Evolutionary conservation across 768 basidiomycete species (phyloP), one percentile per base, ranked within the genome.

Genomic region (Pleurotus cornucopiae): DNA sequence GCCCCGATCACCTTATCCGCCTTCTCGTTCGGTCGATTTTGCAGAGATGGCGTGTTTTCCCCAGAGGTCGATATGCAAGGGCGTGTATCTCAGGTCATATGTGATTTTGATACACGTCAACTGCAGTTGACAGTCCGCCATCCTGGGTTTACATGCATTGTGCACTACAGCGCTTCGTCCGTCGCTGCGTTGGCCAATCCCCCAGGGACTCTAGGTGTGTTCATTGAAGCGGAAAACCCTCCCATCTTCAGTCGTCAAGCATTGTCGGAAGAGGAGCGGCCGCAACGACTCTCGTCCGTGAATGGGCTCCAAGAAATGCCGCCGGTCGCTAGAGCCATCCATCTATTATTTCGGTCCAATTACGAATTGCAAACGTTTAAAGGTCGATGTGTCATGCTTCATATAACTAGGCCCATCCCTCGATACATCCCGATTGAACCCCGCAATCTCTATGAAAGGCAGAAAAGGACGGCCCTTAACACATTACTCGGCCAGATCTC

Each of bases 21-120:
- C 18, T 37, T 38, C 13, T 53, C 57, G 16, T 58, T 60, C 25
- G 73, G 73, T 1, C 74, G 66, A 11, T 71, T 75, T 49, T 68
- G 67, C 38, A 4, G 46, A 6, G 71, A 76, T 30, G 69, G 67
- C 1, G 58, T 64, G 2, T 75, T 75, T 57, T 69, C 71, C 16
- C 57, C 67, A 7, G 72, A 75, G 55, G 61, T 65, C 5, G 49
- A 56, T 30, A 45, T 30, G 12, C 20, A 14, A 20, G 46, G 46
- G 2, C 51, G 58, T 14, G 61, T 58, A 16, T 44, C 56, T 40
- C 73, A 71, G 45, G 60, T 63, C 30, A 65, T 76, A 58, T 75
- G 73, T 62, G 69, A 76, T 61, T 55, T 72, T 47, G 69, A 71
- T 46, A 65, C 58, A 11, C 66, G 58, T 39, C 57, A 58, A 13